Evolutionary conservation across 2,329 filamentous ascomycete species (phyloP).

Genomic region (Metarhizium robertsii): DNA sequence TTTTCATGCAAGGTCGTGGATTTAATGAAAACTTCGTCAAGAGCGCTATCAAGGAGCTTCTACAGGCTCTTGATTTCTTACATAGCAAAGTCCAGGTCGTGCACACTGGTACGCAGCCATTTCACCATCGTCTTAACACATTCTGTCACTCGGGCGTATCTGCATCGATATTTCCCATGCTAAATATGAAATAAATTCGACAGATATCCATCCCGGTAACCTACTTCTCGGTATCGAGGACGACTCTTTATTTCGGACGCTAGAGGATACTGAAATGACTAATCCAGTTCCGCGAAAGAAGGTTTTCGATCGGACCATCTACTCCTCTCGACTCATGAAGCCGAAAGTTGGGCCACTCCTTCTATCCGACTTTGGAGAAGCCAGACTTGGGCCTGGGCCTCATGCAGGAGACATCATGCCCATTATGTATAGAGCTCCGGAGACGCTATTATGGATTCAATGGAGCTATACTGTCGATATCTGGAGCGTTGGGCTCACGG

Average conservation of each 20-base stretch:
- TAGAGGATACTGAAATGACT: conserved; percentile 15
- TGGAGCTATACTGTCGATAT: conserved; percentile 19
- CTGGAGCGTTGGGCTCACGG: conserved; percentile 19
- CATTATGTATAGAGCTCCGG: conserved; percentile 14
- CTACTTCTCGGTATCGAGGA: conserved; percentile 14
- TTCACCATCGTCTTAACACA: neutral
- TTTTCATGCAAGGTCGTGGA: conserved; percentile 14
- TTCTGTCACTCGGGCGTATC: no score
- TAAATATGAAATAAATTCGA: neutral
- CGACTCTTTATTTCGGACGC: conserved; percentile 11
- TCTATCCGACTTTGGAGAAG: conserved; percentile 20
- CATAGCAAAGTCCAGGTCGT: conserved; percentile 21
- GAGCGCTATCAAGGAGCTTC: conserved; percentile 18
- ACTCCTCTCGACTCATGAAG: conserved; percentile 15
- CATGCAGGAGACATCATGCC: conserved; percentile 21
- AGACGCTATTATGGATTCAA: conserved; percentile 11
- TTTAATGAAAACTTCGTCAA: conserved; percentile 20
- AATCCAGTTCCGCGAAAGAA: conserved; percentile 14
- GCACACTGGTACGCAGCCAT: conserved; percentile 20
- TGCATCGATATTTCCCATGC: neutral
- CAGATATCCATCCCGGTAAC: conserved; percentile 18
- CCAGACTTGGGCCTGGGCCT: conserved; percentile 5
- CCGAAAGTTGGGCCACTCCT: conserved; percentile 16
- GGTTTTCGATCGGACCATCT: conserved; percentile 13
- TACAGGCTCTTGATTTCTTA: conserved; percentile 25